Base-by-base conservation (phyloP, 2,329 filamentous ascomycete species). In the Colletotrichum endophyticum region DNA sequence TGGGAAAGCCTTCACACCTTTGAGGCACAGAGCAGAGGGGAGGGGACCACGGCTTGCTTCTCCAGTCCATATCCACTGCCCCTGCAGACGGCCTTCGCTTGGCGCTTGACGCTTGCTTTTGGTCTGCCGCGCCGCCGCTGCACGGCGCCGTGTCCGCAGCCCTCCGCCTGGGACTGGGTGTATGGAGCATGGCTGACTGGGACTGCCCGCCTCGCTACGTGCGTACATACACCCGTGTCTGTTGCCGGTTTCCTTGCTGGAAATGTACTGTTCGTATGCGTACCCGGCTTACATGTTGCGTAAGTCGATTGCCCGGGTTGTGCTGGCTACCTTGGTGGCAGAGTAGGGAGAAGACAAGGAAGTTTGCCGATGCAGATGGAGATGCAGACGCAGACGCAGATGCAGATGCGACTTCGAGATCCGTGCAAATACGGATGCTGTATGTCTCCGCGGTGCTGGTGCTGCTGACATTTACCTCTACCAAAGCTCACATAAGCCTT, bases 21-120 rank as follows among this genome's bases (percentile, higher is more conserved):
- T 32, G 57, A n/a, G 25, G 25, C 16, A 32, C 57, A 36, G 34
- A 36, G 34, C 6, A 34, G 32, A 34, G 32, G 32, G 27, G 25
- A 12, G 27, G 19, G 27, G 57, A 22, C 19, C 25, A 27, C 8
- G 27, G 16, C 25, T 32, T 19, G 25, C 59, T 34, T 39, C 28
- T 56, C 62, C 19, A 53, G 28, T 22, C 61, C 36, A 68, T 62
- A 56, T 67, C 62, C 62, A 56, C 34, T 57, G 39, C 69, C 56
- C 69, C 69, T 73, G 73, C 73, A 72, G 73, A 73, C 28, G 63
- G 70, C 69, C 44, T 49, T 73, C 73, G 53, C 73, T 72, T 75
- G 53, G 69, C 69, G 34, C 34, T 59, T 15, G n/a, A 32, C 62
- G 30, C 69, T 75, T 75, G 73, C 69, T 72, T 56, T 53, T 59